These are phyloP conservation scores for Backusella liffmaniae DNA, from an alignment of 192 early-diverging fungal species.

Conservation along the genomic window DNA sequence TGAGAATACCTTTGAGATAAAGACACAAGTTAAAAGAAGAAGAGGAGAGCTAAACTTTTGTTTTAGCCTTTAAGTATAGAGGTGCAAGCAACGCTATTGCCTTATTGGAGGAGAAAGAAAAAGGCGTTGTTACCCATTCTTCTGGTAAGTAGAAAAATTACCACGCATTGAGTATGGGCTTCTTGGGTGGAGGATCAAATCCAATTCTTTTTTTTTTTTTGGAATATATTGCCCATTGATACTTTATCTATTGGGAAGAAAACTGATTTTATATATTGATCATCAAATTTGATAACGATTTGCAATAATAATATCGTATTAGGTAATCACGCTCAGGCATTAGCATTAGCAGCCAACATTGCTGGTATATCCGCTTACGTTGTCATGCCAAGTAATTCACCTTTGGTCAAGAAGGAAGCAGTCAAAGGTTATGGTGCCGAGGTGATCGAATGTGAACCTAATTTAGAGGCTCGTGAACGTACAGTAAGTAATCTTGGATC, in stretches of 20 bases:
- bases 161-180: too few species aligned
- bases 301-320: neutral
- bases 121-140: slow-evolving; percentile 51
- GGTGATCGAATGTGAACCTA: slow-evolving; percentile 49
- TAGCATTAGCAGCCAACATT: slow-evolving; percentile 51
- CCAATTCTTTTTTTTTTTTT: neutral
- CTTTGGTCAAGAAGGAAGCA: slow-evolving; percentile 47
- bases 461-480: slow-evolving; percentile 38
- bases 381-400: slow-evolving; percentile 50
- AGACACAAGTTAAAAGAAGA: neutral
- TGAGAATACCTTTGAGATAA: neutral
- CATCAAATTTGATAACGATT: neutral
- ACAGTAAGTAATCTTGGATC: slow-evolving; percentile 20
- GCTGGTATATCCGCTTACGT: slow-evolving; percentile 43
- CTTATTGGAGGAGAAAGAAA: slow-evolving; percentile 21
- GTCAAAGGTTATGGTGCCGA: slow-evolving; percentile 53
- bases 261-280: neutral
- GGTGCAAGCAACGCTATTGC: slow-evolving; percentile 53
- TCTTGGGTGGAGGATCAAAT: too few species aligned
- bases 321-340: slow-evolving; percentile 55
- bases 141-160: neutral
- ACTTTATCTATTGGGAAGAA: neutral
- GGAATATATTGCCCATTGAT: neutral
- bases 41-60: neutral
- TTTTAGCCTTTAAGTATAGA: slow-evolving; percentile 53